Base-by-base conservation (phyloP, 139 green algal species). In the Marvania coccoides region DNA sequence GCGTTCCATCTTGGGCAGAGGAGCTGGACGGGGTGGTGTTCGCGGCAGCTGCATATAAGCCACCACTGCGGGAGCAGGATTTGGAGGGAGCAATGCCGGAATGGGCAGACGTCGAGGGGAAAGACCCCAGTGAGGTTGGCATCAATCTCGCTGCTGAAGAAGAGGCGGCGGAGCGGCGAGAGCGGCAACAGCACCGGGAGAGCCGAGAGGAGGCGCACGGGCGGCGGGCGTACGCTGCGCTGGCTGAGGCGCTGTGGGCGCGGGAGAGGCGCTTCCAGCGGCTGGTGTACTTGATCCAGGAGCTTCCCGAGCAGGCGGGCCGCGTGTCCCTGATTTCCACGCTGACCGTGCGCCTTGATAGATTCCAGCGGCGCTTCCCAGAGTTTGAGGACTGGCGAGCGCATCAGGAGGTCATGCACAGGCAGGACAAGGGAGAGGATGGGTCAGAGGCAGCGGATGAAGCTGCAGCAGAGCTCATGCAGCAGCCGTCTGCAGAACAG, bases 321-420 rank as follows among this genome's bases (percentile, higher is more conserved):
- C 23, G 33, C 19, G n/a, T 64, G 10, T 64, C 57, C 13, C 48
- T 64, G 24, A 38, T 64, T n/a, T 24, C 29, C 48, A 38, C 57
- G 26, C 15, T 64, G n/a, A 47, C 57, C 29, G 57, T 64, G 26
- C 23, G 29, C 10, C 48, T 39, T 7, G 23, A 64, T n/a, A 37
- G 26, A 19, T 64, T 64, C 26, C 29, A 64, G 13, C 24, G 48
- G 19, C 23, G 57, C 23, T 64, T 39, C 14, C n/a, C 24, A 39
- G 23, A 64, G 24, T 64, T 64, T 64, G 23, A 64, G 47, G 57
- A 64, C 30, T 64, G 57, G 57, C n/a, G n/a, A n/a, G n/a, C n/a
- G n/a, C n/a, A n/a, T n/a, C n/a, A n/a, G n/a, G n/a, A n/a, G n/a
- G n/a, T n/a, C n/a, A n/a, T n/a, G n/a, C n/a, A n/a, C n/a, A n/a